These are phyloP conservation scores for Globisporangium radiosum DNA, from an alignment of 352 stramenopile genomes.

Conservation along the genomic window DNA sequence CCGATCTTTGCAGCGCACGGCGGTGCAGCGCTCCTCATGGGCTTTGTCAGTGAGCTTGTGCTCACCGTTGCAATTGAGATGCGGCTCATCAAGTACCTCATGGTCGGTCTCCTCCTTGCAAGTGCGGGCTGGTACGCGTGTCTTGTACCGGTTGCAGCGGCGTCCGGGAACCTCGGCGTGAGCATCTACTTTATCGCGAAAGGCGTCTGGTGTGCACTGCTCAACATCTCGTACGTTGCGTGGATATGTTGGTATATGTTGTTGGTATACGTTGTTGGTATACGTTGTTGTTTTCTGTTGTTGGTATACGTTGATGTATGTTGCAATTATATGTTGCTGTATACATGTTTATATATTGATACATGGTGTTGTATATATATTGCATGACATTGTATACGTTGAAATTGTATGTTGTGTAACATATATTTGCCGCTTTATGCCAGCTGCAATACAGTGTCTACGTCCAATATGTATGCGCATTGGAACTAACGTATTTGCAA, in stretches of 20 bases:
- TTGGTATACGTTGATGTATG: no score
- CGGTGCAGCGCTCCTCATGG: slow-evolving; percentile 63
- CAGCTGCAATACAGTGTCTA: neutral
- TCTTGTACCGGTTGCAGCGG: slow-evolving; percentile 45
- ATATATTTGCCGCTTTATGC: neutral
- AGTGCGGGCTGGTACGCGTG: slow-evolving; percentile 65
- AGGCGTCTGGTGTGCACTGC: slow-evolving; percentile 60
- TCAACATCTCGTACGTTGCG: slow-evolving; percentile 64
- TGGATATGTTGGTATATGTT: no score
- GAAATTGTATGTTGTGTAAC: neutral
- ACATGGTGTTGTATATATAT: no score
- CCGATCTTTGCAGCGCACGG: slow-evolving; percentile 71
- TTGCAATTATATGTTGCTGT: no score
- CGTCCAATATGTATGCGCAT: neutral
- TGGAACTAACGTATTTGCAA: neutral
- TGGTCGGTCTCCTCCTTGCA: slow-evolving; percentile 45
- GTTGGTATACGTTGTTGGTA: no score
- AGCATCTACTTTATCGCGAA: slow-evolving; percentile 72
- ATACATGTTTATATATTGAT: no score
- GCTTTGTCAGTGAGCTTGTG: slow-evolving; percentile 75
- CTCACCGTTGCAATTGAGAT: slow-evolving; percentile 61
- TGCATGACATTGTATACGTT: slow-evolving; percentile 1
- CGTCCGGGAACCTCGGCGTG: slow-evolving; percentile 55
- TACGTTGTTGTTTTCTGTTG: neutral
- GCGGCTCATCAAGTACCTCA: slow-evolving; percentile 67